Evolutionary conservation across 1,284 basidiomycete species (phyloP).

Genomic region (Ustilago xerochloae): DNA sequence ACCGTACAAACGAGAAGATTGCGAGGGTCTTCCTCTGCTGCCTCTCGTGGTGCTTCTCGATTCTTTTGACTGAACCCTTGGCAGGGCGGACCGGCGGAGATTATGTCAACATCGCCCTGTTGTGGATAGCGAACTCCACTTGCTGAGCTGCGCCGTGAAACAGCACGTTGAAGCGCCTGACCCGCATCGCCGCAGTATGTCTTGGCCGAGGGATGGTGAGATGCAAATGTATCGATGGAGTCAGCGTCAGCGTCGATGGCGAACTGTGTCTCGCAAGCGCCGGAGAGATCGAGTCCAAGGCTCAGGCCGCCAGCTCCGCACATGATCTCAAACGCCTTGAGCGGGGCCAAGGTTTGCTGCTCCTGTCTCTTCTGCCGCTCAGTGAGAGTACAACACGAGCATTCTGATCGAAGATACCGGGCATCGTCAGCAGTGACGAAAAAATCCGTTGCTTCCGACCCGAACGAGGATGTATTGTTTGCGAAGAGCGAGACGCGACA

Average conservation of each 20-base stretch:
- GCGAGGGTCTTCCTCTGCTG: constrained; percentile 21
- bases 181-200: constrained; percentile 23
- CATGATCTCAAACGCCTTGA: constrained; percentile 31
- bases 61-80: constrained; percentile 40
- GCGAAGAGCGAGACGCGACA: constrained; percentile 18
- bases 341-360: background rate
- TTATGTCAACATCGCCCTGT: constrained; percentile 29
- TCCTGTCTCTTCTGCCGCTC: background rate
- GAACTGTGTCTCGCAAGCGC: constrained; percentile 30
- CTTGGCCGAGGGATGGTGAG: constrained; percentile 20
- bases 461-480: background rate
- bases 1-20: constrained; percentile 33
- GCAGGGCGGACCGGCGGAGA: constrained; percentile 37
- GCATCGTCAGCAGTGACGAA: constrained; percentile 4
- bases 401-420: constrained; percentile 1
- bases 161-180: constrained; percentile 16
- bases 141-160: background rate
- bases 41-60: constrained; percentile 2
- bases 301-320: constrained; percentile 42
- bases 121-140: constrained; percentile 5
- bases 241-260: constrained; percentile 26
- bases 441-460: constrained; percentile 7
- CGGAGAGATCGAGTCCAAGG: constrained; percentile 33
- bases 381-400: background rate
- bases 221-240: constrained; percentile 18